These are phyloP conservation scores for Isabelozyma pseudorhagii DNA, from an alignment of 805 yeast genomes.

Conservation along the genomic window DNA sequence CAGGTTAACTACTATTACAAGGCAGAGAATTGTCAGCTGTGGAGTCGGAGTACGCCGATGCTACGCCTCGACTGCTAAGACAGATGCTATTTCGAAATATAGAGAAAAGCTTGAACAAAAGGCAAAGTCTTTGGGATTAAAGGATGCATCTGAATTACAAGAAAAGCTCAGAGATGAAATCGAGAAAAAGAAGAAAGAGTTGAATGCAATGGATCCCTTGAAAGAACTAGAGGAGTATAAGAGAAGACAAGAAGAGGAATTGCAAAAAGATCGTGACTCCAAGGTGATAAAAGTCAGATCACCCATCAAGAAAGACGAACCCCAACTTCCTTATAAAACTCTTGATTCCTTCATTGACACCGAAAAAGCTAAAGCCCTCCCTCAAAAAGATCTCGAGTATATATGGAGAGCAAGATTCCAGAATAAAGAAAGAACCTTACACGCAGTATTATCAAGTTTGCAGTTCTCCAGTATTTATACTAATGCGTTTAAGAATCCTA, in stretches of 20 bases:
- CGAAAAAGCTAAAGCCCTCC: slow-evolving; percentile 58
- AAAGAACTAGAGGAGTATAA: slow-evolving; percentile 60
- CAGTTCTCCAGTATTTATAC: slow-evolving; percentile 62
- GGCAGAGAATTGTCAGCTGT: not conserved
- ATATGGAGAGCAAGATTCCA: slow-evolving; percentile 89
- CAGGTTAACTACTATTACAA: not conserved
- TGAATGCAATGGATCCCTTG: slow-evolving; percentile 66
- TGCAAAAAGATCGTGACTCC: slow-evolving; percentile 17
- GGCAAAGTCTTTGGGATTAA: slow-evolving; percentile 32
- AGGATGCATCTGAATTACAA: slow-evolving; percentile 56
- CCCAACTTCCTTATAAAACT: slow-evolving; percentile 61
- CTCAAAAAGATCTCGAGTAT: slow-evolving; percentile 63
- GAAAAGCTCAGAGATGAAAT: slow-evolving; percentile 61
- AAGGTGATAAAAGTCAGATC: slow-evolving; percentile 30
- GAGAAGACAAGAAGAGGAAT: slow-evolving; percentile 30
- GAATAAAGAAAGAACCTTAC: slow-evolving; percentile 52
- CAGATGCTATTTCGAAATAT: slow-evolving; percentile 14
- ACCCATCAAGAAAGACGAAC: slow-evolving; percentile 32
- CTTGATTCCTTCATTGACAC: slow-evolving; percentile 68
- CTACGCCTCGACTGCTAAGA: not conserved
- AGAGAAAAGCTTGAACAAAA: slow-evolving; percentile 30
- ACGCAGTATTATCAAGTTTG: slow-evolving; percentile 58
- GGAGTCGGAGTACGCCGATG: not conserved
- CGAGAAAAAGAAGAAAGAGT: slow-evolving; percentile 49
- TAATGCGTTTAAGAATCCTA: slow-evolving; percentile 71